Evolutionary conservation across 2,329 filamentous ascomycete genomes (phyloP), one percentile per base, ranked within the genome.

Genomic region (Phialocephala subalpina): DNA sequence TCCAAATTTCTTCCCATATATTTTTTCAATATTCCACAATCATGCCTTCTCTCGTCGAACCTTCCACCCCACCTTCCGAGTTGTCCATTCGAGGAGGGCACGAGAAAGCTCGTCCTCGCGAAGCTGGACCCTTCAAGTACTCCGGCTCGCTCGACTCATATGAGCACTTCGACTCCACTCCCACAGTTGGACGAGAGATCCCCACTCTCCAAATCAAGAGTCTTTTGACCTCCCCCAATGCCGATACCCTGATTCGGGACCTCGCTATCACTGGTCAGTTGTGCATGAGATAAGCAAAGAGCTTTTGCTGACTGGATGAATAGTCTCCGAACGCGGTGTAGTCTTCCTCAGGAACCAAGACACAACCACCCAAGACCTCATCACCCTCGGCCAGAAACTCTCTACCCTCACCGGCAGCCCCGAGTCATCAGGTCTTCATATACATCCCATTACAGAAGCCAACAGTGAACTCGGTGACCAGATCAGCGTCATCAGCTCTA

Each of bases 261-360:
- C 80, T 93, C 0, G 90, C 73, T 14, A 63, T 75, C 20, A 74
- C 62, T 67, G 79, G 85, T 70, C 33, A 3, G 9, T 25, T 3
- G 52, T 33, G 20, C 18, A 45, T 42, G 3, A 49, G 33, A n/a
- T n/a, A 16, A 25, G 22, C 29, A 16, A 33, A 9, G 29, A 35
- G 5, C 42, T 80, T 79, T 69, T 75, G 81, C 63, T 78, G 42
- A 49, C 42, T 22, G n/a, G 16, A 55, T 58, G 7, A 8, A 58
- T 90, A 72, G 90, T 93, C 16, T 89, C 92, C 16, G 84, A 92
- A 79, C 68, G 72, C 36, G 72, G 72, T 38, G 70, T 94, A 2
- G 90, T 93, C 14, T 83, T 84, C 69, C 83, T 84, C 67, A 78
- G 81, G 16, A 76, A 79, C 60, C 83, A 85, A 66, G 80, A 83